phyloP scores from a whole-genome alignment of 2,329 filamentous ascomycete genomes.

The Arthrobotrys megalospora region DNA sequence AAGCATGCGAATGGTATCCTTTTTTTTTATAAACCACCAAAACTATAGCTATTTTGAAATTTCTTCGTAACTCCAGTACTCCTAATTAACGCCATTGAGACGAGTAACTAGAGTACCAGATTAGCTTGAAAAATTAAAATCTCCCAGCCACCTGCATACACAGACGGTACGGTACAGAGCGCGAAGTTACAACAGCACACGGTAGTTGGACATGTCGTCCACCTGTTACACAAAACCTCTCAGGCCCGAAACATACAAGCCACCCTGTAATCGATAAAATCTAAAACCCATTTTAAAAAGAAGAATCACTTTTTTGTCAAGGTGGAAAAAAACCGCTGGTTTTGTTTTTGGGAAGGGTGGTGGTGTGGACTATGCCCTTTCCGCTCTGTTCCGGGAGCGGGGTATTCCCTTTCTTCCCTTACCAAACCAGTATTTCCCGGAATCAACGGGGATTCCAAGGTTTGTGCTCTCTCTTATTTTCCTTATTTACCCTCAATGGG shows the following conservation, averaged over 20 bases:
- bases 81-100: no score
- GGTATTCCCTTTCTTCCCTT: neutral
- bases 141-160: constrained; percentile 6
- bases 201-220: constrained; percentile 26
- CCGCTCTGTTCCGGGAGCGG: constrained; percentile 50
- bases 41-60: no score
- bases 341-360: neutral
- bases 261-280: constrained; percentile 21
- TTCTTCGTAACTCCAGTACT: neutral
- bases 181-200: constrained; percentile 3
- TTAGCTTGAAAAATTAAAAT: neutral
- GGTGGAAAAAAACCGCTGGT: neutral
- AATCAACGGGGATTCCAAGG: neutral
- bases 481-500: neutral
- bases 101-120: neutral
- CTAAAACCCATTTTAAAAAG: neutral
- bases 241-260: constrained; percentile 30
- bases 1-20: constrained; percentile 40
- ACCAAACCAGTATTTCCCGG: constrained; percentile 5
- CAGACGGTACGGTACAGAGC: neutral
- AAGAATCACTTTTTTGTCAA: neutral
- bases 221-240: constrained; percentile 22
- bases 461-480: neutral
- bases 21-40: neutral
- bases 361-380: constrained; percentile 13